phyloP scores from a whole-genome alignment of 371 early-diverging fungal species.

The Mycotypha africana region DNA sequence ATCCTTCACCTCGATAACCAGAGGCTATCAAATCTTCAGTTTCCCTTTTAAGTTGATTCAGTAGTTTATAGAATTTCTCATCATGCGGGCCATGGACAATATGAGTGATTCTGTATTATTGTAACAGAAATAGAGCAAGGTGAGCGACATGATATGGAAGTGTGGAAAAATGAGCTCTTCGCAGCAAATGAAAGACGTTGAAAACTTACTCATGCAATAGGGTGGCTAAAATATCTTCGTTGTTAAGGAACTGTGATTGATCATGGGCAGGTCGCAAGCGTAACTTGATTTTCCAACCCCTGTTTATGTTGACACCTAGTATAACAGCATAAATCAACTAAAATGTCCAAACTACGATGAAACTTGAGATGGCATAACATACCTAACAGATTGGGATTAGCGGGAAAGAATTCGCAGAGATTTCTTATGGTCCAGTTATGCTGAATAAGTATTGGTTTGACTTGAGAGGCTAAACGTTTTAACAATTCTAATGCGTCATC shows the following conservation, averaged over 20 bases:
- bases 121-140: not conserved
- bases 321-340: not conserved
- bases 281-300: slow-evolving; percentile 51
- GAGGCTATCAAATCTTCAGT: slow-evolving; percentile 37
- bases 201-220: slow-evolving; percentile 68
- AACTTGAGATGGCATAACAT: not conserved
- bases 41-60: slow-evolving; percentile 52
- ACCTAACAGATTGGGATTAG: slow-evolving; percentile 45
- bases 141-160: too few species aligned
- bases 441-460: slow-evolving; percentile 56
- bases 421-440: slow-evolving; percentile 47
- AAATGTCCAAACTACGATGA: not conserved
- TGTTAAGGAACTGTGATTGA: slow-evolving; percentile 42
- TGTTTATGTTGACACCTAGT: slow-evolving; percentile 57
- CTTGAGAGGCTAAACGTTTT: slow-evolving; percentile 35
- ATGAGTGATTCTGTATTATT: slow-evolving; percentile 44
- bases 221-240: slow-evolving; percentile 58
- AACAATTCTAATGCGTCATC: slow-evolving; percentile 27
- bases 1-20: slow-evolving; percentile 50
- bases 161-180: not conserved
- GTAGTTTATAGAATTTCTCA: slow-evolving; percentile 49
- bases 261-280: slow-evolving; percentile 50
- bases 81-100: slow-evolving; percentile 64
- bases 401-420: slow-evolving; percentile 58
- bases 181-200: slow-evolving; percentile 1